A percentile compares a stretch with the other conserved stretches of the same genome.
These are phyloP conservation scores for Ophiocordyceps camponoti-rufipedis DNA, from an alignment of 2,329 filamentous ascomycete genomes.

Conservation along the genomic window DNA sequence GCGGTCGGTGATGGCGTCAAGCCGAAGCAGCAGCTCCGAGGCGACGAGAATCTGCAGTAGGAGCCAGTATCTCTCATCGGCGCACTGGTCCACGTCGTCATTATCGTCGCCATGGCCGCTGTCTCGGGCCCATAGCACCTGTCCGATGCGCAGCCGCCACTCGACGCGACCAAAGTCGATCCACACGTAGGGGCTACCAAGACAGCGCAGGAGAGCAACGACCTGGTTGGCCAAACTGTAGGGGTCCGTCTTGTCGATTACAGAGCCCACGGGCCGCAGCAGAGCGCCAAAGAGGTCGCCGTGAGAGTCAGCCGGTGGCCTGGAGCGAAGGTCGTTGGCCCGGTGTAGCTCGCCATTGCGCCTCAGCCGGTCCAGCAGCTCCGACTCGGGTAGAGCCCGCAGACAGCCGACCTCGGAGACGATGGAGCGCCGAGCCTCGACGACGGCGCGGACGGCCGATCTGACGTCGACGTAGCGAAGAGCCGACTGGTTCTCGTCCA, in stretches of 20 bases:
- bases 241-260: conserved; percentile 38
- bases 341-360: conserved; percentile 37
- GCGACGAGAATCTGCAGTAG: conserved; percentile 46
- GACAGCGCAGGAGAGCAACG: conserved; percentile 44
- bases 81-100: conserved; percentile 34
- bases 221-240: conserved; percentile 53
- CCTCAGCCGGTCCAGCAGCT: conserved; percentile 39
- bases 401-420: conserved; percentile 33
- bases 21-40: conserved; percentile 44
- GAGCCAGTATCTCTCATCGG: conserved; percentile 48
- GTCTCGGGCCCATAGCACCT: conserved; percentile 45
- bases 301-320: conserved; percentile 38
- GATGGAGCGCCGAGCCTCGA: conserved; percentile 39
- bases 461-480: conserved; percentile 37
- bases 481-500: conserved; percentile 43
- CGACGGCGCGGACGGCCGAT: conserved; percentile 32
- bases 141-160: conserved; percentile 55
- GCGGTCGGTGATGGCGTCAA: conserved; percentile 44
- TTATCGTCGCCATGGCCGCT: conserved; percentile 21
- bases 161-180: conserved; percentile 58
- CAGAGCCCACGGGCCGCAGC: conserved; percentile 35
- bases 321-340: conserved; percentile 29
- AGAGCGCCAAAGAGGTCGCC: conserved; percentile 43
- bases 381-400: conserved; percentile 35
- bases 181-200: conserved; percentile 50